phyloP scores from a whole-genome alignment of 805 yeast species.

The Zygosaccharomyces rouxii region DNA sequence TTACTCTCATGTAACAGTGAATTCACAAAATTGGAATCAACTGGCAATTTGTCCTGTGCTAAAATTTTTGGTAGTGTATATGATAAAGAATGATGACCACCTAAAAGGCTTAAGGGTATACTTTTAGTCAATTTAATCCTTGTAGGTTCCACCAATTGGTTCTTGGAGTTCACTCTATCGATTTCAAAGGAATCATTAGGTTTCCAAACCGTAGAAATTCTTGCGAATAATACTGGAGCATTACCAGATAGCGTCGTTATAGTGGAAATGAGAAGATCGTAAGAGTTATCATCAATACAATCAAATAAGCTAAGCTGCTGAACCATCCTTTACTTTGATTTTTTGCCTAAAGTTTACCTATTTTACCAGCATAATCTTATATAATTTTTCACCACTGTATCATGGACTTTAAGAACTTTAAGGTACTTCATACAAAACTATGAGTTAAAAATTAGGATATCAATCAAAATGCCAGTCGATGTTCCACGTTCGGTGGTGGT shows the following conservation, averaged over 20 bases:
- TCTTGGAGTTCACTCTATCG: constrained; percentile 27
- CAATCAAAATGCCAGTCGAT: constrained; percentile 36
- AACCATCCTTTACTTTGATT: constrained; percentile 22
- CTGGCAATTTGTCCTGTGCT: constrained; percentile 14
- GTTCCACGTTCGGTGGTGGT: constrained; percentile 50
- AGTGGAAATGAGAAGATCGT: constrained; percentile 29
- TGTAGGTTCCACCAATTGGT: constrained; percentile 32
- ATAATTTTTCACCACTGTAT: background rate
- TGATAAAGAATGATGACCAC: constrained; percentile 11
- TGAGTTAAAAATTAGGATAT: constrained; percentile 5
- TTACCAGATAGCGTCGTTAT: constrained; percentile 29
- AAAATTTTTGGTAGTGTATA: constrained; percentile 19
- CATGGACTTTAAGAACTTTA: background rate
- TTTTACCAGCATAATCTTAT: background rate
- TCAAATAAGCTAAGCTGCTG: constrained; percentile 32
- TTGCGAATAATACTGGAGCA: constrained; percentile 30
- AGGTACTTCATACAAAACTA: background rate
- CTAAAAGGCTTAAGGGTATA: constrained; percentile 20
- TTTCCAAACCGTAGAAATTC: constrained; percentile 26
- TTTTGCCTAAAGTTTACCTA: background rate
- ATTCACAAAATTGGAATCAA: constrained; percentile 10
- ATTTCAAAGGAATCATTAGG: constrained; percentile 28
- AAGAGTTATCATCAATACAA: constrained; percentile 29
- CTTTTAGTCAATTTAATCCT: constrained; percentile 28
- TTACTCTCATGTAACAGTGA: constrained; percentile 5